phyloP scores from a whole-genome alignment of 305 asterid genomes.

The Rubia tinctorum region DNA sequence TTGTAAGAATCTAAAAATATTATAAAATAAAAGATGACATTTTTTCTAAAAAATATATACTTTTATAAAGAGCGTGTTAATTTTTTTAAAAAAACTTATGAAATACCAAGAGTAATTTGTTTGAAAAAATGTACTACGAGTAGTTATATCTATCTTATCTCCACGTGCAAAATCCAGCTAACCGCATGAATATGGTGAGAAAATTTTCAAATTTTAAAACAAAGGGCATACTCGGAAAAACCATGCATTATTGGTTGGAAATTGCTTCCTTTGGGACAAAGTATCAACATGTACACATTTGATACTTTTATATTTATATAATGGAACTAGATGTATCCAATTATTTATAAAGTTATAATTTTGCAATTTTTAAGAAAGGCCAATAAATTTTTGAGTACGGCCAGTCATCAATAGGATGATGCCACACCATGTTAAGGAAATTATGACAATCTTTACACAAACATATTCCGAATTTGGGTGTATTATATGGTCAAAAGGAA shows the following conservation, averaged over 20 bases:
- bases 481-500: neutral
- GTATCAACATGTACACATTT: neutral
- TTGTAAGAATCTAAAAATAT: too few relatives aligned
- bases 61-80: too few relatives aligned
- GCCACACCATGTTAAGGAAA: neutral
- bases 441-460: neutral
- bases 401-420: neutral
- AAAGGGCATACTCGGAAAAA: neutral
- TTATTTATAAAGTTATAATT: neutral
- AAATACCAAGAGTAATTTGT: too few relatives aligned
- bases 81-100: too few relatives aligned
- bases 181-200: neutral
- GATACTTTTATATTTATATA: neutral
- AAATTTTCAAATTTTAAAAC: neutral
- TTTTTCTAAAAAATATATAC: too few relatives aligned
- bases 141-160: too few relatives aligned
- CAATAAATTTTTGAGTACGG: neutral
- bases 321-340: neutral
- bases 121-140: too few relatives aligned
- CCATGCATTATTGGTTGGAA: neutral
- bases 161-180: neutral
- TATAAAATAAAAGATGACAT: too few relatives aligned
- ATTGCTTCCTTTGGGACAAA: conserved; percentile 1
- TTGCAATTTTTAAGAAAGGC: neutral
- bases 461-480: neutral